Conservation (phyloP, 257 asterid species). For the Rubia yunnanensis region DNA sequence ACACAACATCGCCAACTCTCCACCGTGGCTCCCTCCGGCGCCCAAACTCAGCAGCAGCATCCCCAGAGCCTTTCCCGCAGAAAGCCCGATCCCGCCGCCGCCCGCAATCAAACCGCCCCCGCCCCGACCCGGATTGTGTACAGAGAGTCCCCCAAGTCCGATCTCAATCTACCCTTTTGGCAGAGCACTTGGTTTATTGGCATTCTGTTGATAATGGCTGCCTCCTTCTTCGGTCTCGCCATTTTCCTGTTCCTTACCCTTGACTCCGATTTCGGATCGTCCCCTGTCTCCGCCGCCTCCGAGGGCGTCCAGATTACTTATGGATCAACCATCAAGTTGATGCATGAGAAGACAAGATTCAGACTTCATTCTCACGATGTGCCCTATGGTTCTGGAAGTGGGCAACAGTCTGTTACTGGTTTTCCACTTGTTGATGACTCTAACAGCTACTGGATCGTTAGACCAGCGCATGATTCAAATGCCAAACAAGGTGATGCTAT, state of each 20-base stretch:
- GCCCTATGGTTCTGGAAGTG: constrained; percentile 96
- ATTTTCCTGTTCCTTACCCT: constrained; percentile 48
- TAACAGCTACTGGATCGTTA: constrained; percentile 91
- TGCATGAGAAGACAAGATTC: constrained; percentile 72
- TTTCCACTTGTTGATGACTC: constrained; percentile 75
- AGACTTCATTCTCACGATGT: constrained; percentile 89
- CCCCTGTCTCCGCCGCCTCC: constrained; percentile 74
- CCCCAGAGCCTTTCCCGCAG: constrained; percentile 59
- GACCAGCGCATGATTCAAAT: constrained; percentile 49
- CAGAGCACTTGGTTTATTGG: constrained; percentile 53
- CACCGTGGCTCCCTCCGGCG: constrained; percentile 85
- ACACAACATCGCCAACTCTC: constrained; percentile 11
- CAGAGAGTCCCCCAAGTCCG: constrained; percentile 41
- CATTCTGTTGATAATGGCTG: constrained; percentile 51
- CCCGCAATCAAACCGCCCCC: constrained; percentile 24
- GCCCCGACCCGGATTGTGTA: constrained; percentile 43
- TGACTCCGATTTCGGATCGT: constrained; percentile 43
- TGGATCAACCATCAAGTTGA: constrained; percentile 75
- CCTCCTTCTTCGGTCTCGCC: constrained; percentile 59
- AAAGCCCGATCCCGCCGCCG: constrained; percentile 46
- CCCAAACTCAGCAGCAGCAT: constrained; percentile 35
- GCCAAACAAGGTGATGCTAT: constrained; percentile 88
- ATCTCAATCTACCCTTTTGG: constrained; percentile 55
- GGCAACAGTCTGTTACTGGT: constrained; percentile 89
- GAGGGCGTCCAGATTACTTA: constrained; percentile 94